Evolutionary conservation across 306 rosid genomes (phyloP), one percentile per base, ranked within the genome.

Genomic region (Pterocarpus santalinus): DNA sequence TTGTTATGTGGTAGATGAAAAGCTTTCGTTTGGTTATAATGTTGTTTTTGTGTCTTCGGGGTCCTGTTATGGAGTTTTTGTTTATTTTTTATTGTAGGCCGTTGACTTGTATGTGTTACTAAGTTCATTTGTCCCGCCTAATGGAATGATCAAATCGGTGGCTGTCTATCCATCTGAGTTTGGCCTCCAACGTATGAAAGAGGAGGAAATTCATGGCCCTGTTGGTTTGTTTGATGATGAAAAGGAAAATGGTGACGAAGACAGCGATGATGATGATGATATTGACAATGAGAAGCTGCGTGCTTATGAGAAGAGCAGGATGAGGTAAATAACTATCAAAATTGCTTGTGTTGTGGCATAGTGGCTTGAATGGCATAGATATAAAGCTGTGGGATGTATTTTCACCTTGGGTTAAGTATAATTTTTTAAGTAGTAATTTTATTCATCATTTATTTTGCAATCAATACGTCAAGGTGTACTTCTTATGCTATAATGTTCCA

Each of bases 121-220:
- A 86, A 85, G 86, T 76, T 93, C 98, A 14, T 95, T 91, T 87
- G 86, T 85, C n/a, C 96, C 93, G 0, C 52, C 89, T 80, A 88
- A 77, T 68, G 98, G 98, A 46, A 85, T 87, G 76, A 85, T 95
- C 72, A 73, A 83, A 78, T 95, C 97, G 5, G 96, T 95, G 17
- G 75, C 92, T 69, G 87, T 95, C 73, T 95, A 95, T 83, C 99
- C 94, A 7, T 85, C 99, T 30, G 99, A 95, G 76, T 95, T 95
- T 86, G 99, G 98, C 49, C 87, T 95, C 44, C 85, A 91, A 80
- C 97, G 97, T 32, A 89, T 93, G 96, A 83, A 88, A 84, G 97
- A 90, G 84, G 97, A 93, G 92, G 98, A 93, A 69, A 78, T 88
- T 69, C 90, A 12, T 83, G 99, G 99, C 28, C 99, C 98, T 14